A percentile compares a stretch with the other conserved stretches of the same genome.
phyloP scores from a whole-genome alignment of 169 alveolate species.

The Cryptosporidium meleagridis region DNA sequence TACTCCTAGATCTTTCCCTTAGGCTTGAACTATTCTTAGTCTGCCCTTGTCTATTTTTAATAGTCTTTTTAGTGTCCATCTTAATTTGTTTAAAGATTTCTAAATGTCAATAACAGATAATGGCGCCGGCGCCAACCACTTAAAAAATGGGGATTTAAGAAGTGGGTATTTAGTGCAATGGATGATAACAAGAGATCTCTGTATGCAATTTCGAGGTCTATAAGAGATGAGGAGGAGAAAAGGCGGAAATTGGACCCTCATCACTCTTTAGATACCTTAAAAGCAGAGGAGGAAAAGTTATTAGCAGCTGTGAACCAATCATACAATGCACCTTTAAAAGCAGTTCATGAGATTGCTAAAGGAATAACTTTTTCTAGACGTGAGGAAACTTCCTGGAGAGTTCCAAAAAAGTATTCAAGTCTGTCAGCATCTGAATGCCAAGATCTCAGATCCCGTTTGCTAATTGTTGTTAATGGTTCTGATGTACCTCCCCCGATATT shows the following conservation, averaged over 20 bases:
- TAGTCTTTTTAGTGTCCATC: slow-evolving; percentile 7
- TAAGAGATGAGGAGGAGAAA: slow-evolving; percentile 48
- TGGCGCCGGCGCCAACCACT: not conserved
- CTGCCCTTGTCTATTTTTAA: not conserved
- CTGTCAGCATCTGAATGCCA: slow-evolving; percentile 77
- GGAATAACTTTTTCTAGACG: slow-evolving; percentile 76
- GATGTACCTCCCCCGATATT: slow-evolving; percentile 94
- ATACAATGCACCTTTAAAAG: slow-evolving; percentile 70
- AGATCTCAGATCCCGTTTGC: slow-evolving; percentile 79
- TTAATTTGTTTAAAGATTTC: not conserved
- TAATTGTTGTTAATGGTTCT: slow-evolving; percentile 88
- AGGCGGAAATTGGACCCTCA: slow-evolving; percentile 28
- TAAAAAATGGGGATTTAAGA: not conserved
- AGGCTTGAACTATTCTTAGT: not conserved
- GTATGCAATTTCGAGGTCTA: slow-evolving; percentile 25
- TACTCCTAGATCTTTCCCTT: not conserved
- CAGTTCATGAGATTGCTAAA: slow-evolving; percentile 82
- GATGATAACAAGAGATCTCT: slow-evolving; percentile 35
- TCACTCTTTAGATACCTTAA: slow-evolving; percentile 29
- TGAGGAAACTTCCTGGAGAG: slow-evolving; percentile 79
- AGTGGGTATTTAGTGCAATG: slow-evolving; percentile 32
- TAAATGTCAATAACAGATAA: not conserved
- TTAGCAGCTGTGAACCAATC: slow-evolving; percentile 66
- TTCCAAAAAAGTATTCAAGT: slow-evolving; percentile 80
- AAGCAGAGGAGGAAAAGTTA: slow-evolving; percentile 45